These are phyloP conservation scores for Paracorniculantispora psalliotae DNA, from an alignment of 2,329 filamentous ascomycete species.

Conservation along the genomic window DNA sequence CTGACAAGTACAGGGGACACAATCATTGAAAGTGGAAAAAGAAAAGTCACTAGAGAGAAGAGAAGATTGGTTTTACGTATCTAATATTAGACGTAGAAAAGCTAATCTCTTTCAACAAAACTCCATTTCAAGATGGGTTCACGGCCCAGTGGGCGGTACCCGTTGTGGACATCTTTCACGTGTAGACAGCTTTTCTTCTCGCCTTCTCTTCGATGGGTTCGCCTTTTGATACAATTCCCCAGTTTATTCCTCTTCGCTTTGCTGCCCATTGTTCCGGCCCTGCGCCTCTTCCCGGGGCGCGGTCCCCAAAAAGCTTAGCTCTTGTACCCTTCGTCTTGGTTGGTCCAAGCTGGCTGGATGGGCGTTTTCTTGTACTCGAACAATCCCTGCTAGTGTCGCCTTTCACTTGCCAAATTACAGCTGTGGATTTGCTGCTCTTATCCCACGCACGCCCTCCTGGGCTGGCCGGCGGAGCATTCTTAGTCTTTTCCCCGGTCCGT, in stretches of 20 bases:
- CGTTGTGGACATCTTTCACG: neutral
- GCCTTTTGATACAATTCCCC: neutral
- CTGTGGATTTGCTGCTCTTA: neutral
- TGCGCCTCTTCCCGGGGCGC: neutral
- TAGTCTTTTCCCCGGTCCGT: slow-evolving; percentile 12
- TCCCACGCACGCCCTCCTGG: neutral
- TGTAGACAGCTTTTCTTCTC: neutral
- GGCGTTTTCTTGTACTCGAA: neutral
- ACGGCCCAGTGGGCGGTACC: neutral
- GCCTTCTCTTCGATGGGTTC: neutral
- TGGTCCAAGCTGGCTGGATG: slow-evolving; percentile 6
- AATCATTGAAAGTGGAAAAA: neutral
- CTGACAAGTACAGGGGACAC: neutral
- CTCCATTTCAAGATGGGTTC: neutral
- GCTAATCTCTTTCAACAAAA: neutral
- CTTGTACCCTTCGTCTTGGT: neutral
- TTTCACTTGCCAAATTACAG: neutral
- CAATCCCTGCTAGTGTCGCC: neutral
- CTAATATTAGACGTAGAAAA: neutral
- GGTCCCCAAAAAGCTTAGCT: neutral
- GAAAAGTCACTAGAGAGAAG: too few relatives aligned
- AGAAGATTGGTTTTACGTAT: neutral
- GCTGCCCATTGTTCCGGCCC: neutral
- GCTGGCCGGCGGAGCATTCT: neutral
- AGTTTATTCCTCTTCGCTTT: neutral